A percentile compares a stretch with the other conserved stretches of the same genome.
Evolutionary conservation across 2,329 filamentous ascomycete species (phyloP).

Genomic region (Aspergillus phoenicis): DNA sequence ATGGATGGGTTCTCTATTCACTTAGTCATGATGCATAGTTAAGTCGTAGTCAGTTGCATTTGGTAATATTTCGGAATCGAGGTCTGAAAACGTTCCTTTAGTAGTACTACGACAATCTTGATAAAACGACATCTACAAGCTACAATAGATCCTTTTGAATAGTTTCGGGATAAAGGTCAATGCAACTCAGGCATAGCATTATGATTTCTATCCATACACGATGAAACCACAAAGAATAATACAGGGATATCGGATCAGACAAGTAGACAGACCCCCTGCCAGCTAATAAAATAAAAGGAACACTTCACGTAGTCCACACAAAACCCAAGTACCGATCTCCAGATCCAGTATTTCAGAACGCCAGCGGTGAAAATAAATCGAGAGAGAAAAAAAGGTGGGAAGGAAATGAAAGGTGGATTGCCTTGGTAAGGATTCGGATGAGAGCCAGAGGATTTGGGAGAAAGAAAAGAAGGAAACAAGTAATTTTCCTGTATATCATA

Average conservation of each 20-base stretch:
- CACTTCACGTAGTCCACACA: slow-evolving; percentile 16
- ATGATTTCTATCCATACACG: slow-evolving; percentile 21
- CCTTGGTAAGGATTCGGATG: slow-evolving; percentile 22
- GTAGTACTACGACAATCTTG: background rate
- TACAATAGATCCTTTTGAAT: background rate
- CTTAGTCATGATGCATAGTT: background rate
- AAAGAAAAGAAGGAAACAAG: slow-evolving; percentile 14
- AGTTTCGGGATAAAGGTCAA: slow-evolving; percentile 11
- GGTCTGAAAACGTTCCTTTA: too few species aligned
- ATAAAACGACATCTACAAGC: background rate
- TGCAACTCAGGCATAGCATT: slow-evolving; percentile 22
- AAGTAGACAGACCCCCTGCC: slow-evolving; percentile 16
- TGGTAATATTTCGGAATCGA: too few species aligned
- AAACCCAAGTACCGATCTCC: slow-evolving; percentile 35
- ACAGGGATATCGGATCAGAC: slow-evolving; percentile 19
- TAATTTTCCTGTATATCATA: slow-evolving; percentile 27
- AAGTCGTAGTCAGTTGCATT: too few species aligned
- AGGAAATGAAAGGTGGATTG: slow-evolving; percentile 13
- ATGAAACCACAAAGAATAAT: slow-evolving; percentile 14
- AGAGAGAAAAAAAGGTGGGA: slow-evolving; percentile 17
- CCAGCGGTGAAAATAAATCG: slow-evolving; percentile 26
- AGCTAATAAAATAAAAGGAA: background rate
- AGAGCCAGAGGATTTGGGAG: slow-evolving; percentile 14
- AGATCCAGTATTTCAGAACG: slow-evolving; percentile 40
- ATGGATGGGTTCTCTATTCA: background rate